phyloP scores from a whole-genome alignment of 2,329 filamentous ascomycete genomes.

The Alternaria angustiovoidea region DNA sequence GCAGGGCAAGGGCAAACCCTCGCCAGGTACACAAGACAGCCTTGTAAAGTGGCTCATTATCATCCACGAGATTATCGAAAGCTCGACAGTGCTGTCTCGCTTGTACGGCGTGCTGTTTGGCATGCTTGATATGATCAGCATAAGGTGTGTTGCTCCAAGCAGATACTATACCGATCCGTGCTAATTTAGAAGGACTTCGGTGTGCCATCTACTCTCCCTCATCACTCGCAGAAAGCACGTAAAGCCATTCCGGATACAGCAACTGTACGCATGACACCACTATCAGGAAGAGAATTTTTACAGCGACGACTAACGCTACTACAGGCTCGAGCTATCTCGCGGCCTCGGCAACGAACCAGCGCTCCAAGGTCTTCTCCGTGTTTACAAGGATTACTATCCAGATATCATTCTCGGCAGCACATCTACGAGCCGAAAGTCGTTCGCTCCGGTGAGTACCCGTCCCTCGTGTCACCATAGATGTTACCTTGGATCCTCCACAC shows the following conservation, averaged over 20 bases:
- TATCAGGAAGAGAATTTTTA: neutral
- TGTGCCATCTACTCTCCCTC: constrained; percentile 81
- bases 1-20: constrained; percentile 77
- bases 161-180: constrained; percentile 9
- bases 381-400: constrained; percentile 92
- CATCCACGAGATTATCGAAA: constrained; percentile 75
- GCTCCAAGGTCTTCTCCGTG: constrained; percentile 75
- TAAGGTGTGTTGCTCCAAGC: constrained; percentile 61
- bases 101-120: constrained; percentile 82
- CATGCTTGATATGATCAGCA: constrained; percentile 79
- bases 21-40: constrained; percentile 72
- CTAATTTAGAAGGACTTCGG: constrained; percentile 49
- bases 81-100: constrained; percentile 68
- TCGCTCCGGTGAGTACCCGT: constrained; percentile 49
- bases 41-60: constrained; percentile 82
- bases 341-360: constrained; percentile 71
- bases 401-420: constrained; percentile 82
- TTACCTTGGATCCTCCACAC: constrained; percentile 12
- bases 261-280: constrained; percentile 55
- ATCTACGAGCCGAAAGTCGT: constrained; percentile 53
- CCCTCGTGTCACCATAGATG: constrained; percentile 23
- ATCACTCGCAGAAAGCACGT: constrained; percentile 85
- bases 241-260: constrained; percentile 81
- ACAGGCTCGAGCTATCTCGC: constrained; percentile 58
- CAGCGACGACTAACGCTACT: constrained; percentile 30